Percentiles rank a stretch among this genome's conserved stretches.
Evolutionary conservation across 2,329 filamentous ascomycete genomes (phyloP).

Genomic region (Xenoacremonium recifei): DNA sequence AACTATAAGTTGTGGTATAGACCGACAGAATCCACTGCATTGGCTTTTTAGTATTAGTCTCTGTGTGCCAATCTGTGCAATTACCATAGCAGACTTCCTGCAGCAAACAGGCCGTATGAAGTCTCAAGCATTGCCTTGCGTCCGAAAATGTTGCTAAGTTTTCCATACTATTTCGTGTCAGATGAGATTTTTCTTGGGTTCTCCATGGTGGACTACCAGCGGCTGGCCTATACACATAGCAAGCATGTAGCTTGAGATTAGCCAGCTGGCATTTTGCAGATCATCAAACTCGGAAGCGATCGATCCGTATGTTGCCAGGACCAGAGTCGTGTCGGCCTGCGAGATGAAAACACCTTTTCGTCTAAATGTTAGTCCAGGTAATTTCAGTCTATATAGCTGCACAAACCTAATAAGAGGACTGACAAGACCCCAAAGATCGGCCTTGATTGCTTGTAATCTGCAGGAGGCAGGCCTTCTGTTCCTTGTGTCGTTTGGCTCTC

Average conservation of each 20-base stretch:
- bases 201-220: too few relatives aligned
- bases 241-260: conserved; percentile 6
- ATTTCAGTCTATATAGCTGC: too few relatives aligned
- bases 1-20: conserved; percentile 2
- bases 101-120: conserved; percentile 5
- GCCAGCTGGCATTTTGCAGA: conserved; percentile 8
- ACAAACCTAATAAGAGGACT: background rate
- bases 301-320: conserved; percentile 7
- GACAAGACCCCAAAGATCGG: background rate
- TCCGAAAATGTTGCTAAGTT: conserved; percentile 10
- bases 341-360: conserved; percentile 10
- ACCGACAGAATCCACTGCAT: background rate
- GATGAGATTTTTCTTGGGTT: too few relatives aligned
- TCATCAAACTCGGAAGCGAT: conserved; percentile 8
- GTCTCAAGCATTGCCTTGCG: conserved; percentile 4
- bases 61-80: too few relatives aligned
- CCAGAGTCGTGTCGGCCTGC: conserved; percentile 8
- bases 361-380: background rate
- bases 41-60: too few relatives aligned
- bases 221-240: conserved; percentile 3
- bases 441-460: too few relatives aligned
- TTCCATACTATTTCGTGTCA: too few relatives aligned
- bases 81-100: conserved; percentile 3
- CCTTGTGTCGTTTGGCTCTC: too few relatives aligned
- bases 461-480: too few relatives aligned